Conservation (phyloP, 371 early-diverging fungal species). For the Sporodiniella umbellata region DNA sequence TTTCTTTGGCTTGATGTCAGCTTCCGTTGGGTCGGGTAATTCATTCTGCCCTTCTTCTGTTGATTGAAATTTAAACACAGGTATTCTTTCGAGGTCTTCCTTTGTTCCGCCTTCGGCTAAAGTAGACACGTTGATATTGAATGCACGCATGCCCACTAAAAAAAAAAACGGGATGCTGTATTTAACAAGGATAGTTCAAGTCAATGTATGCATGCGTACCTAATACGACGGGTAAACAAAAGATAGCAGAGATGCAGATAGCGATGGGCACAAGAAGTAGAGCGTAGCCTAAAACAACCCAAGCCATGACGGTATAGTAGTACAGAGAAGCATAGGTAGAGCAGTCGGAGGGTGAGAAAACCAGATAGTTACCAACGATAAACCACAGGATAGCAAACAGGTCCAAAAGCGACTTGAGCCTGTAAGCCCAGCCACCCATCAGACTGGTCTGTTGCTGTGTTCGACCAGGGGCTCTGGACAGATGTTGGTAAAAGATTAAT, state of each 20-base stretch:
- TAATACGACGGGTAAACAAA: constrained; percentile 61
- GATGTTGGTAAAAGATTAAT: constrained; percentile 32
- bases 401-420: constrained; percentile 53
- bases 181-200: neutral
- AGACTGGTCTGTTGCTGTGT: neutral
- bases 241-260: constrained; percentile 55
- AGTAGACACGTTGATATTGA: constrained; percentile 46
- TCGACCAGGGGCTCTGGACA: constrained; percentile 12
- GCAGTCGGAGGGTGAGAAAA: constrained; percentile 52
- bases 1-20: neutral
- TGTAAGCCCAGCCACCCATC: constrained; percentile 24
- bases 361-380: constrained; percentile 67
- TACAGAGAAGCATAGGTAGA: constrained; percentile 43
- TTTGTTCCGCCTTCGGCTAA: constrained; percentile 57
- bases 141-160: constrained; percentile 43
- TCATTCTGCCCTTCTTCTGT: neutral
- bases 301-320: constrained; percentile 55
- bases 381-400: constrained; percentile 64
- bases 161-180: no score
- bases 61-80: constrained; percentile 32
- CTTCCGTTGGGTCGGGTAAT: neutral
- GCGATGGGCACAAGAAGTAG: constrained; percentile 60
- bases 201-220: constrained; percentile 23
- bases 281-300: constrained; percentile 65
- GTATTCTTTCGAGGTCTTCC: constrained; percentile 51